Conservation (phyloP, 495 filamentous ascomycete species). For the Diplogelasinospora grovesii region DNA sequence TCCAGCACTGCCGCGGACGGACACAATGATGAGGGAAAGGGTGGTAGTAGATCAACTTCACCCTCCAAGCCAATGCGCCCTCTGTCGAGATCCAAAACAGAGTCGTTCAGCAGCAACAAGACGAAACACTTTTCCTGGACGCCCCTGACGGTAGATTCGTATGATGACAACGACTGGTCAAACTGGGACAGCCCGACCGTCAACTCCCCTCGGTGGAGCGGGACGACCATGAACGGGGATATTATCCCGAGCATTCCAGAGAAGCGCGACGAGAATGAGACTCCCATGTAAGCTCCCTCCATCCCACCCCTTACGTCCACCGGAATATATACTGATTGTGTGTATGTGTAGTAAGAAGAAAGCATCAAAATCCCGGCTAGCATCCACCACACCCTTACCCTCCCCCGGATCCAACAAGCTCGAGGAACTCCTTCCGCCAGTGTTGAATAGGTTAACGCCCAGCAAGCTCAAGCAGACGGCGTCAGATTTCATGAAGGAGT, state of each 20-base stretch:
- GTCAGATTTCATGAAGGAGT: constrained; percentile 68
- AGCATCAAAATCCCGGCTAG: constrained; percentile 12
- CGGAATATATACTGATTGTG: not conserved
- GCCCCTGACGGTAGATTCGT: constrained; percentile 40
- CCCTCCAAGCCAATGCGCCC: constrained; percentile 11
- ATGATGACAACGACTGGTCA: constrained; percentile 66
- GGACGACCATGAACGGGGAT: constrained; percentile 41
- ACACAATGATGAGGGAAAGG: not conserved
- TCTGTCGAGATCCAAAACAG: constrained; percentile 24
- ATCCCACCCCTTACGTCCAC: not conserved
- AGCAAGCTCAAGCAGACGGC: constrained; percentile 64
- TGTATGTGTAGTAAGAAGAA: constrained; percentile 17
- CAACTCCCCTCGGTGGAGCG: constrained; percentile 43
- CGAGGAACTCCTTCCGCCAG: constrained; percentile 58
- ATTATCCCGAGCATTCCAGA: constrained; percentile 33
- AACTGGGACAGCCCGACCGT: constrained; percentile 60
- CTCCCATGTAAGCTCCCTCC: constrained; percentile 33
- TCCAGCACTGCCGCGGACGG: not conserved
- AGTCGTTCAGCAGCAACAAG: constrained; percentile 21
- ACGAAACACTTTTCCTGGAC: constrained; percentile 43
- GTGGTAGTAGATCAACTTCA: constrained; percentile 2
- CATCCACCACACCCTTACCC: not conserved
- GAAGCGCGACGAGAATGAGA: constrained; percentile 30
- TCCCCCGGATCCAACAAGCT: constrained; percentile 21
- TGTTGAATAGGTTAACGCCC: constrained; percentile 57